Conservation (phyloP, 148 eudicot species). For the Vaccinium myrtillus region DNA sequence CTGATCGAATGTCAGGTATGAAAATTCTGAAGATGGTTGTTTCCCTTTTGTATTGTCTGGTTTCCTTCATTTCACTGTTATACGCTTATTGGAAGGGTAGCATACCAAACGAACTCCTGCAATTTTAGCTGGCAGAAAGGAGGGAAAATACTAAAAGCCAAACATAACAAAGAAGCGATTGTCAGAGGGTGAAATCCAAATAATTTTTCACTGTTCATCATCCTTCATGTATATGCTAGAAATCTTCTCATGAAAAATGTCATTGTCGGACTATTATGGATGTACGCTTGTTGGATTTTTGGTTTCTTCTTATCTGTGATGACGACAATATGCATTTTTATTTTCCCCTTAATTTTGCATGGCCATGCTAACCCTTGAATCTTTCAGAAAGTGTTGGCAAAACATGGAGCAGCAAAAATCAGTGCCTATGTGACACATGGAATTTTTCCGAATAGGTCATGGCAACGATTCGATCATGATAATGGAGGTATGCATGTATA, state of each 20-base stretch:
- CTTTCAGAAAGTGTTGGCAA: slow-evolving; percentile 85
- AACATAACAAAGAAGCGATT: background rate
- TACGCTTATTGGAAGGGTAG: background rate
- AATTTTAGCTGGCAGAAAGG: background rate
- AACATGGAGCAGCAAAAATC: slow-evolving; percentile 89
- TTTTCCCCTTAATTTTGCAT: background rate
- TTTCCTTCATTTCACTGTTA: background rate
- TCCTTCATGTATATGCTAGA: background rate
- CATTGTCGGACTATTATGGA: background rate
- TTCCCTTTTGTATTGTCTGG: background rate
- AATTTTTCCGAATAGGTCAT: slow-evolving; percentile 83
- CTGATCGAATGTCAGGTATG: slow-evolving; percentile 90
- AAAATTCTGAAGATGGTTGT: background rate
- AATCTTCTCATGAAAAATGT: background rate
- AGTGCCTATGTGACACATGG: slow-evolving; percentile 99
- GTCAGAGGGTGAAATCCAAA: background rate
- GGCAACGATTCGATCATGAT: slow-evolving; percentile 85
- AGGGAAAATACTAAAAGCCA: background rate
- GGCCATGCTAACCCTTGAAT: background rate
- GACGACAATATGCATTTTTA: background rate
- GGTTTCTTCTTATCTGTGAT: background rate
- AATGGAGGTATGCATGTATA: slow-evolving; percentile 48
- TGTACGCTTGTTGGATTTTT: slow-evolving; percentile 5
- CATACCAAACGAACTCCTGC: background rate
- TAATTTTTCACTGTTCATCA: background rate